phyloP scores from a whole-genome alignment of 495 filamentous ascomycete species.

The Jackrogersella minutella region DNA sequence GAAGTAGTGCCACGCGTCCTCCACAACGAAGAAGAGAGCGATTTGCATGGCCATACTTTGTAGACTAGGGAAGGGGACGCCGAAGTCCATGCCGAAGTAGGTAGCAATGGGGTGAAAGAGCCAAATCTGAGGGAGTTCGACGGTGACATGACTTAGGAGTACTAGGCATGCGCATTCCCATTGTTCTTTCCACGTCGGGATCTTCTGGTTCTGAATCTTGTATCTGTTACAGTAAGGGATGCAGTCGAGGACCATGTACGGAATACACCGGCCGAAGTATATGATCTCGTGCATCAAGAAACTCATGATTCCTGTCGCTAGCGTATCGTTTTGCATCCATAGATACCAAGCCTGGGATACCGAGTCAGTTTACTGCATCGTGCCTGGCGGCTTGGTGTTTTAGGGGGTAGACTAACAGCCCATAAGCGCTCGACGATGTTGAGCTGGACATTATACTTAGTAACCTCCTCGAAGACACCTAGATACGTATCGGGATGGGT shows the following conservation, averaged over 20 bases:
- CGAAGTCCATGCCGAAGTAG: conserved; percentile 86
- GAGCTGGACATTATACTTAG: conserved; percentile 85
- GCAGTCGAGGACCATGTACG: conserved; percentile 92
- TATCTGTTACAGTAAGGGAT: conserved; percentile 88
- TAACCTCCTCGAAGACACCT: conserved; percentile 85
- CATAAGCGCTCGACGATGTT: conserved; percentile 86
- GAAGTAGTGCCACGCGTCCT: conserved; percentile 99
- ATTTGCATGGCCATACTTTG: conserved; percentile 93
- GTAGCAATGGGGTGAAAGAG: conserved; percentile 98
- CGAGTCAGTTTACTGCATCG: conserved; percentile 33
- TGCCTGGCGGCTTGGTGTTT: not conserved
- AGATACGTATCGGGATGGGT: conserved; percentile 70
- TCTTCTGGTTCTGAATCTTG: conserved; percentile 93
- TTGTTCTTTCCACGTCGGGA: conserved; percentile 88
- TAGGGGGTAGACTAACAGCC: conserved; percentile 68
- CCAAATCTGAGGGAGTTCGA: conserved; percentile 98
- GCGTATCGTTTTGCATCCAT: conserved; percentile 97
- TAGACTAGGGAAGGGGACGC: conserved; percentile 85
- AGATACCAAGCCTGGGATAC: conserved; percentile 74
- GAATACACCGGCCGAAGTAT: conserved; percentile 91
- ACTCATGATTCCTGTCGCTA: conserved; percentile 96
- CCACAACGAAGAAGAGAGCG: conserved; percentile 90
- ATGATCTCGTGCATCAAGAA: conserved; percentile 93
- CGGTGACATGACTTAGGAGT: conserved; percentile 91
- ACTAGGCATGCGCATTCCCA: conserved; percentile 93